These are phyloP conservation scores for Amoeboaphelidium protococcarum DNA, from an alignment of 371 early-diverging fungal species.

Conservation along the genomic window DNA sequence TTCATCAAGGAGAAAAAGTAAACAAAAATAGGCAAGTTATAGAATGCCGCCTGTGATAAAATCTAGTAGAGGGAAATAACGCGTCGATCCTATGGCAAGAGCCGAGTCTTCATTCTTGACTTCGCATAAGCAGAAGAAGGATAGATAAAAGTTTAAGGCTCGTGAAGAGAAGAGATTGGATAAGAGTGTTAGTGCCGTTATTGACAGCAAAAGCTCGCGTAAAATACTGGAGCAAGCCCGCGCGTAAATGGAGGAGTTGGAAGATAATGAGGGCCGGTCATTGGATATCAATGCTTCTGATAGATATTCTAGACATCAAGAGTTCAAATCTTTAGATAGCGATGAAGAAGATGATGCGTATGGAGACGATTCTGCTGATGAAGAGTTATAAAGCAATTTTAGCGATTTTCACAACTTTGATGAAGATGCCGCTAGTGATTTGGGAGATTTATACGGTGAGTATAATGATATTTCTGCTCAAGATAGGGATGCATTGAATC, in stretches of 20 bases:
- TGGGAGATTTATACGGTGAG: slow-evolving; percentile 7
- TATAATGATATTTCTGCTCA: slow-evolving; percentile 9
- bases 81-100: too few relatives aligned
- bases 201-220: slow-evolving; percentile 64
- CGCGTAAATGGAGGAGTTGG: slow-evolving; percentile 74
- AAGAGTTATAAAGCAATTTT: slow-evolving; percentile 3
- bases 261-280: slow-evolving; percentile 12
- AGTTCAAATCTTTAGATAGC: neutral
- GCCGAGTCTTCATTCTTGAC: too few relatives aligned
- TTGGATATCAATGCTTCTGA: neutral
- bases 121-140: too few relatives aligned
- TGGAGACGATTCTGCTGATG: neutral
- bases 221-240: slow-evolving; percentile 61
- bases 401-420: slow-evolving; percentile 9
- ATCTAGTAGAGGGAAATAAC: too few relatives aligned
- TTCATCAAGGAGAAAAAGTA: too few relatives aligned
- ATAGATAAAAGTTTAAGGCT: too few relatives aligned
- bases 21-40: too few relatives aligned
- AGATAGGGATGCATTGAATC: slow-evolving; percentile 3
- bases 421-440: slow-evolving; percentile 2
- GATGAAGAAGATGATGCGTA: slow-evolving; percentile 7
- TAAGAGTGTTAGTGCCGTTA: too few relatives aligned
- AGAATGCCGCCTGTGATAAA: too few relatives aligned
- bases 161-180: too few relatives aligned
- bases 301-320: slow-evolving; percentile 6